phyloP scores from a whole-genome alignment of 768 basidiomycete species.

The Rhizopogon vulgaris region DNA sequence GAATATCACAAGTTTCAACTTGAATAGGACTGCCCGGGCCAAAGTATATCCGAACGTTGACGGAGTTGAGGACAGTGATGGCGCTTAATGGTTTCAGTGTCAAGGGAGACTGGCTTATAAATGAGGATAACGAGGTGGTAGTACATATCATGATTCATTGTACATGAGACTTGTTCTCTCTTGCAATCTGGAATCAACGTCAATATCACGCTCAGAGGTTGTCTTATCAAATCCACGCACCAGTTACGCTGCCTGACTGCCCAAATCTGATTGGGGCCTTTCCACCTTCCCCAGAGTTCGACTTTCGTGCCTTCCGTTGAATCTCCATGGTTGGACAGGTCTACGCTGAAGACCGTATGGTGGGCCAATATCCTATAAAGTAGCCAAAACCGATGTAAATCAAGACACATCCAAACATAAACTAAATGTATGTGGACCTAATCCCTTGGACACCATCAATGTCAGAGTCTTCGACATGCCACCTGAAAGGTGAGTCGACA shows the following conservation, averaged over 20 bases:
- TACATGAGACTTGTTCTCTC: not conserved
- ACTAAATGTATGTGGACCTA: conserved; percentile 30
- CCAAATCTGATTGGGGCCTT: conserved; percentile 51
- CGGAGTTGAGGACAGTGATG: no score
- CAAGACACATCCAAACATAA: not conserved
- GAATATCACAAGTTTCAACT: no score
- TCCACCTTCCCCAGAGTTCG: conserved; percentile 44
- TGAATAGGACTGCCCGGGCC: no score
- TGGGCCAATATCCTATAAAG: conserved; percentile 39
- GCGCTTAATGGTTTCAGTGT: not conserved
- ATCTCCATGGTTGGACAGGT: conserved; percentile 43
- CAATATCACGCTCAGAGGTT: no score
- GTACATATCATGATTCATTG: not conserved
- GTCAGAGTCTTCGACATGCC: conserved; percentile 45
- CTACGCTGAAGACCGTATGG: conserved; percentile 37
- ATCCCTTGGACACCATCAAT: conserved; percentile 29
- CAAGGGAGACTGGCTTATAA: not conserved
- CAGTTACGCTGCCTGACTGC: conserved; percentile 18
- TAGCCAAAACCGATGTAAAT: not conserved
- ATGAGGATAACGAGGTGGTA: no score
- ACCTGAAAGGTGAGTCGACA: conserved; percentile 29
- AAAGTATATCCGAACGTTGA: no score
- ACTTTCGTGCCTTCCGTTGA: conserved; percentile 38
- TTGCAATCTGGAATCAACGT: not conserved
- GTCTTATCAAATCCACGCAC: not conserved